Evolutionary conservation across 805 yeast genomes (phyloP), one percentile per base, ranked within the genome.

Genomic region (Trichomonascus vanleenenianus): DNA sequence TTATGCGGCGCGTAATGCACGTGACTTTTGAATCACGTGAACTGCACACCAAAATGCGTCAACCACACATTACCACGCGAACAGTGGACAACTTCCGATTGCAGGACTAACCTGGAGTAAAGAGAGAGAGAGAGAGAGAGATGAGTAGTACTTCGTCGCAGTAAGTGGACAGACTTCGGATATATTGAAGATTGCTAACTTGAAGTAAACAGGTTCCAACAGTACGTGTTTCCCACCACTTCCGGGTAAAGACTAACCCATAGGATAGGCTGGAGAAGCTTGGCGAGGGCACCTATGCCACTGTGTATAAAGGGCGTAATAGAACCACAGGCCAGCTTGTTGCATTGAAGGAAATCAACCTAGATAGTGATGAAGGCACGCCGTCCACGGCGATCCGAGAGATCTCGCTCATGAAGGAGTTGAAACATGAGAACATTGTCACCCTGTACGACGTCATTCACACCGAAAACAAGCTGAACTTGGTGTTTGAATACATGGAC

Each of bases 351-450:
- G 97, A 93, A 63, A 93, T 93, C 67, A 85, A 84, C 57, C 72
- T 91, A 50, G 98, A 93, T 61, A 83, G 94, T 43, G 98, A 93
- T 60, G 97, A 93, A 67, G 98, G 98, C 33, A 94, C 97, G 1
- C 98, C 98, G 6, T 87, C 96, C 3, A 93, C 98, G 1, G 98
- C 98, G 2, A 91, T 91, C 57, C 76, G 98, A 53, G 98, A 91
- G 65, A 91, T 91, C 51, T 91, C 97, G 3, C 71, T 91, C 48
- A 83, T 91, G 87, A 91, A 91, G 66, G 98, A 91, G 65, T 73
- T 91, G 49, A 86, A 85, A 61, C 95, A 89, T 62, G 95, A 85
- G 54, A 91, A 91, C 64, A 87, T 91, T 52, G 94, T 91, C 39
- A 81, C 96, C 11, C 68, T 91, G 42, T 88, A 88, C 67, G 98